A percentile compares a stretch with the other conserved stretches of the same genome.
phyloP scores from a whole-genome alignment of 1,284 basidiomycete species.

The Ceratobasidium theobromae region DNA sequence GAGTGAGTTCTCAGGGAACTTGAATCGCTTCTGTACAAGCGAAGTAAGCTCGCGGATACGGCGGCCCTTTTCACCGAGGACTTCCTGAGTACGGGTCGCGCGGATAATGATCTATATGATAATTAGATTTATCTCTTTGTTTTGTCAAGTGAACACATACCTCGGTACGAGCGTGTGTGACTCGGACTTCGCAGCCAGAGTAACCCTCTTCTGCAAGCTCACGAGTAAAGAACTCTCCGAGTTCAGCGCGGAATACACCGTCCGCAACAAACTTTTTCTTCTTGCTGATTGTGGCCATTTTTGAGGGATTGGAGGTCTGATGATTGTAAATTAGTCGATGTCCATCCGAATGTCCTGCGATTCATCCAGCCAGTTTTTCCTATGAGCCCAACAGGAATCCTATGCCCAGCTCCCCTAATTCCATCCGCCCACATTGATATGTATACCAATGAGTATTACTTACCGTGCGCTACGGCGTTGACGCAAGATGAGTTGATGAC shows the following conservation, averaged over 20 bases:
- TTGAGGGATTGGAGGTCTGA: conserved; percentile 2
- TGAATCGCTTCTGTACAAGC: conserved; percentile 99
- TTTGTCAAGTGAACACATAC: conserved; percentile 46
- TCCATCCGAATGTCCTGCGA: not conserved
- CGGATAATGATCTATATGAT: conserved; percentile 90
- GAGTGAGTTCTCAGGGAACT: conserved; percentile 98
- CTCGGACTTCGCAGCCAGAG: conserved; percentile 99
- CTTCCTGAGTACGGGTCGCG: conserved; percentile 99
- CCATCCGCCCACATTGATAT: not conserved
- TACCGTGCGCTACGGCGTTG: conserved; percentile 18
- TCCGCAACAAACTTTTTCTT: conserved; percentile 98
- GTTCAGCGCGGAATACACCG: conserved; percentile 97
- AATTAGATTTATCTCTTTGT: conserved; percentile 28
- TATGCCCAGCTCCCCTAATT: not conserved
- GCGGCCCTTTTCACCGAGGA: conserved; percentile 99
- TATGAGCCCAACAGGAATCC: too few species aligned
- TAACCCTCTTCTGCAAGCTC: conserved; percentile 99
- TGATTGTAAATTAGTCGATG: conserved; percentile 7
- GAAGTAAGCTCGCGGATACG: conserved; percentile 98
- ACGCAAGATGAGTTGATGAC: conserved; percentile 17
- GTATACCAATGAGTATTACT: not conserved
- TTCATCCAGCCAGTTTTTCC: conserved; percentile 1
- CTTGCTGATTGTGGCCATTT: conserved; percentile 85
- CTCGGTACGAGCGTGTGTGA: conserved; percentile 98
- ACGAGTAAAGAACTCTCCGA: conserved; percentile 98